phyloP scores from a whole-genome alignment of 1,284 basidiomycete species.

The Leccinum fuscescens region DNA sequence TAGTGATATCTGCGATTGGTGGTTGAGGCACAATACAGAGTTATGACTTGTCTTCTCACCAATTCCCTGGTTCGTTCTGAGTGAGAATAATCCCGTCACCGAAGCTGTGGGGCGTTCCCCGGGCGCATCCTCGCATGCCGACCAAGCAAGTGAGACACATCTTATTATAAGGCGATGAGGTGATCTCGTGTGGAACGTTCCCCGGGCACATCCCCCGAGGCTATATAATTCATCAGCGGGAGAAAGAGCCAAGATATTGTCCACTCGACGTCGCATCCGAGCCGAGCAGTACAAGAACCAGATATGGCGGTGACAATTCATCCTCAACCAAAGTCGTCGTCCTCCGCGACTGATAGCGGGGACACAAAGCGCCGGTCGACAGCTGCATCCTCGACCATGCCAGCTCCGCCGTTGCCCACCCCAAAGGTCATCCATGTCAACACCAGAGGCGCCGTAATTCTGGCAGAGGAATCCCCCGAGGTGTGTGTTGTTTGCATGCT shows the following conservation, averaged over 20 bases:
- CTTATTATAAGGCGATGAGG: neutral
- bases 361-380: conserved; percentile 18
- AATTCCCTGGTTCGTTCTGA: neutral
- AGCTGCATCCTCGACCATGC: conserved; percentile 28
- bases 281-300: neutral
- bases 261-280: neutral
- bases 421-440: conserved; percentile 82
- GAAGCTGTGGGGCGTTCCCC: neutral
- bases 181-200: conserved; percentile 7
- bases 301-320: conserved; percentile 21
- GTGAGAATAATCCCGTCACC: neutral
- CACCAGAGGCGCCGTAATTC: conserved; percentile 84
- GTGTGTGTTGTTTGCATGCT: conserved; percentile 44
- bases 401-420: conserved; percentile 52
- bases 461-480: conserved; percentile 90
- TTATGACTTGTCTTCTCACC: neutral
- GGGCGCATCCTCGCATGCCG: neutral
- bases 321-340: neutral
- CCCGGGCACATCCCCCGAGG: neutral
- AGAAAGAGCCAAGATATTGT: neutral
- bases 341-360: conserved; percentile 7
- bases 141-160: neutral
- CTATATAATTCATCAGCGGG: neutral
- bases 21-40: conserved; percentile 40
- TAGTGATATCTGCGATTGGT: conserved; percentile 90